These are phyloP conservation scores for Leccinum pallidistipes DNA, from an alignment of 1,284 basidiomycete species.

Conservation along the genomic window DNA sequence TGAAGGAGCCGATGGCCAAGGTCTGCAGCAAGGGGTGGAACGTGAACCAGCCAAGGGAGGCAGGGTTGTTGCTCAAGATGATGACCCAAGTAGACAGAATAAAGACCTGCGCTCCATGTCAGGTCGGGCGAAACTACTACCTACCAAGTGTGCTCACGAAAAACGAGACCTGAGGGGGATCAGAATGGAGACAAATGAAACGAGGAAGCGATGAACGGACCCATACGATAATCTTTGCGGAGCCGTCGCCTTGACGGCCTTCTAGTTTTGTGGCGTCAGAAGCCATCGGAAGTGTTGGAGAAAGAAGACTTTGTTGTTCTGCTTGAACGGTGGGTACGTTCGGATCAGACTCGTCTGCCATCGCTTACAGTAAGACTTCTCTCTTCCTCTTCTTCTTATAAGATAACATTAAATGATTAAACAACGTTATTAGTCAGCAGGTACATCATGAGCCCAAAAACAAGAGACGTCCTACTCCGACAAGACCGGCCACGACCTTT, in stretches of 20 bases:
- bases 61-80: slow-evolving; percentile 50
- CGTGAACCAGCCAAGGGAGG: slow-evolving; percentile 56
- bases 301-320: slow-evolving; percentile 24
- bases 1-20: slow-evolving; percentile 52
- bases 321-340: slow-evolving; percentile 4
- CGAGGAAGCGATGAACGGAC: slow-evolving; percentile 14
- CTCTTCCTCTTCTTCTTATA: not conserved
- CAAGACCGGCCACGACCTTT: slow-evolving; percentile 69
- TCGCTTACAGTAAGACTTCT: not conserved
- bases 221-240: slow-evolving; percentile 21
- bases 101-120: slow-evolving; percentile 41
- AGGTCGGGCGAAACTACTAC: slow-evolving; percentile 6
- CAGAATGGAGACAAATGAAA: not conserved
- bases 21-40: slow-evolving; percentile 66
- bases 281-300: slow-evolving; percentile 15
- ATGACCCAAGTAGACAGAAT: slow-evolving; percentile 52
- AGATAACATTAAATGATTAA: slow-evolving; percentile 22
- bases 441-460: slow-evolving; percentile 16
- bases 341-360: slow-evolving; percentile 6
- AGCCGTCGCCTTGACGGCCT: slow-evolving; percentile 21
- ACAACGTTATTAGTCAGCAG: slow-evolving; percentile 24
- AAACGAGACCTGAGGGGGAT: slow-evolving; percentile 15
- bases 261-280: slow-evolving; percentile 25
- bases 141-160: slow-evolving; percentile 15
- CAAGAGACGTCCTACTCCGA: slow-evolving; percentile 5